Evolutionary conservation across 2,329 filamentous ascomycete genomes (phyloP).

Genomic region (Monosporascus sp.): DNA sequence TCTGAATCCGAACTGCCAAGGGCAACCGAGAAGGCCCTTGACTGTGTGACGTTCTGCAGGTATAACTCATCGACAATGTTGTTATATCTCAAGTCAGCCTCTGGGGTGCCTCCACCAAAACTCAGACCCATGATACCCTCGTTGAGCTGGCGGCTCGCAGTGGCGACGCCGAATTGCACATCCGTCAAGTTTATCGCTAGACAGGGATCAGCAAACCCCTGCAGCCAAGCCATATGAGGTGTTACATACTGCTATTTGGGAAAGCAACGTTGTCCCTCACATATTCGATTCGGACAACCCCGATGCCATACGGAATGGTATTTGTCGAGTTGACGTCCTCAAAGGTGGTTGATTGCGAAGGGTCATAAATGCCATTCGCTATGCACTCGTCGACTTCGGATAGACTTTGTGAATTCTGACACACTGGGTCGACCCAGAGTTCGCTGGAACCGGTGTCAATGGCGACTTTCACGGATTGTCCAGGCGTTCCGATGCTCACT

Average conservation of each 20-base stretch:
- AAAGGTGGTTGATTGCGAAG: conserved; percentile 18
- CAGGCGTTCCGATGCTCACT: conserved; percentile 12
- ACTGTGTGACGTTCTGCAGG: conserved; percentile 19
- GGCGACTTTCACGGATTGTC: conserved; percentile 7
- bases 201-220: not conserved
- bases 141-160: conserved; percentile 22
- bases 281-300: conserved; percentile 22
- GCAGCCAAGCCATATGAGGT: not conserved
- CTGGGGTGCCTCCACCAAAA: conserved; percentile 21
- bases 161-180: conserved; percentile 27
- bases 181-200: conserved; percentile 18
- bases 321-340: conserved; percentile 8
- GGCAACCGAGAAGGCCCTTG: conserved; percentile 18
- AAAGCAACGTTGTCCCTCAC: conserved; percentile 24
- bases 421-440: conserved; percentile 14
- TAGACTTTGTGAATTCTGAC: not conserved
- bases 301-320: conserved; percentile 25
- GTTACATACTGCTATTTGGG: conserved; percentile 17
- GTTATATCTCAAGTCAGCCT: conserved; percentile 17
- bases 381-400: not conserved
- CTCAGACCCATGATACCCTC: conserved; percentile 29
- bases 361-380: conserved; percentile 3
- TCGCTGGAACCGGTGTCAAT: conserved; percentile 17
- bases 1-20: conserved; percentile 13
- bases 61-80: conserved; percentile 26